phyloP scores from a whole-genome alignment of 2,329 filamentous ascomycete genomes.

The Pseudogymnoascus sp. region DNA sequence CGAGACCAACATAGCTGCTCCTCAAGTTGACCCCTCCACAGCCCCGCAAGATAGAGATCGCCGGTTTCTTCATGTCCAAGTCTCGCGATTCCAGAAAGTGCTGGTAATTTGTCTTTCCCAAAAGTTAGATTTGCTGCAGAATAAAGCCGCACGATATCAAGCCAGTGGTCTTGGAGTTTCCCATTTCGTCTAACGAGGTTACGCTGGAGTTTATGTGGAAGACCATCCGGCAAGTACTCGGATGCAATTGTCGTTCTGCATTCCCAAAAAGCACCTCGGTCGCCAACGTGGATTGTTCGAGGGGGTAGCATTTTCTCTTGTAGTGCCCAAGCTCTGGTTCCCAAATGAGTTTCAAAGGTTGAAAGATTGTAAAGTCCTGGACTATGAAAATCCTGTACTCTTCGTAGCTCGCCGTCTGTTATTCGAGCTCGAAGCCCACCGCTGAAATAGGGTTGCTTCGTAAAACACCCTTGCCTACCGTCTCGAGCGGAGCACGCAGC shows the following conservation, averaged over 20 bases:
- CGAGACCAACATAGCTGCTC: conserved; percentile 16
- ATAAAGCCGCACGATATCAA: conserved; percentile 12
- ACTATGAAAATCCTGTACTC: conserved; percentile 15
- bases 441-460: conserved; percentile 11
- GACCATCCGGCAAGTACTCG: conserved; percentile 15
- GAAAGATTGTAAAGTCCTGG: background rate
- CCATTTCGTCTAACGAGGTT: conserved; percentile 1
- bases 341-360: conserved; percentile 13
- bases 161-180: background rate
- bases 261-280: conserved; percentile 22
- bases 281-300: conserved; percentile 18
- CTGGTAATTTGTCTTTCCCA: conserved; percentile 16
- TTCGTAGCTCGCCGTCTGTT: conserved; percentile 5
- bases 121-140: conserved; percentile 15
- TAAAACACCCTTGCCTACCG: conserved; percentile 15
- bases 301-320: conserved; percentile 17
- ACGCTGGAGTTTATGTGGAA: background rate
- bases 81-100: conserved; percentile 19
- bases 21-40: conserved; percentile 19
- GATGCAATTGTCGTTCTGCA: conserved; percentile 13
- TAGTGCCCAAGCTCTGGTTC: conserved; percentile 15
- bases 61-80: background rate
- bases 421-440: conserved; percentile 16
- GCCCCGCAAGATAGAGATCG: conserved; percentile 10
- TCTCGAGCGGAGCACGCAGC: conserved; percentile 17